These are phyloP conservation scores for Verruconis gallopava DNA, from an alignment of 2,329 filamentous ascomycete genomes.

Conservation along the genomic window DNA sequence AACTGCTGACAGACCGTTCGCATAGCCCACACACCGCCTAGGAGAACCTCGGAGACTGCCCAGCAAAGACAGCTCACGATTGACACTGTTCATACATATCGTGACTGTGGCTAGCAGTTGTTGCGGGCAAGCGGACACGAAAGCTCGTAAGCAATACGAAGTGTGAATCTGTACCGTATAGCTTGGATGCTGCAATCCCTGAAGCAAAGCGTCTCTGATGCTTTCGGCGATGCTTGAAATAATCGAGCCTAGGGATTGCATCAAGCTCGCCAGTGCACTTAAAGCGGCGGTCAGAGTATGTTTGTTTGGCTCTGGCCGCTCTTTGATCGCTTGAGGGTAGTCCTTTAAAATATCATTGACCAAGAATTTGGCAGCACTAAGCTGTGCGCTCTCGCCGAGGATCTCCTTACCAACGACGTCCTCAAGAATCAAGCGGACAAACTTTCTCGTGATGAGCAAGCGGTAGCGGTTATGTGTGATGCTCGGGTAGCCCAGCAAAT, in stretches of 20 bases:
- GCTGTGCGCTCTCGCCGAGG: conserved; percentile 78
- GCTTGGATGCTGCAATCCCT: conserved; percentile 86
- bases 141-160: conserved; percentile 71
- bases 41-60: conserved; percentile 64
- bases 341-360: conserved; percentile 87
- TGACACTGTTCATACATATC: conserved; percentile 92
- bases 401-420: conserved; percentile 70
- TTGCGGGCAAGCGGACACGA: conserved; percentile 82
- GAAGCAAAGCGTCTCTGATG: conserved; percentile 75
- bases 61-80: conserved; percentile 69
- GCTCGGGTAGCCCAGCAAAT: conserved; percentile 62
- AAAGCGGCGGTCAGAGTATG: conserved; percentile 68
- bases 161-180: conserved; percentile 92
- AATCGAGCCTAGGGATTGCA: conserved; percentile 70
- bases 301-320: conserved; percentile 79
- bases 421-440: conserved; percentile 71
- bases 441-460: conserved; percentile 70
- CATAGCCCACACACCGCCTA: conserved; percentile 75
- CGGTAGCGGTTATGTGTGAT: conserved; percentile 80
- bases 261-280: conserved; percentile 65
- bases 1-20: conserved; percentile 80
- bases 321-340: conserved; percentile 79
- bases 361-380: conserved; percentile 66
- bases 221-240: conserved; percentile 65
- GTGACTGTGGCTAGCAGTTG: conserved; percentile 84